These are phyloP conservation scores for Pestalotiopsis sp. DNA, from an alignment of 2,329 filamentous ascomycete species.

Conservation along the genomic window DNA sequence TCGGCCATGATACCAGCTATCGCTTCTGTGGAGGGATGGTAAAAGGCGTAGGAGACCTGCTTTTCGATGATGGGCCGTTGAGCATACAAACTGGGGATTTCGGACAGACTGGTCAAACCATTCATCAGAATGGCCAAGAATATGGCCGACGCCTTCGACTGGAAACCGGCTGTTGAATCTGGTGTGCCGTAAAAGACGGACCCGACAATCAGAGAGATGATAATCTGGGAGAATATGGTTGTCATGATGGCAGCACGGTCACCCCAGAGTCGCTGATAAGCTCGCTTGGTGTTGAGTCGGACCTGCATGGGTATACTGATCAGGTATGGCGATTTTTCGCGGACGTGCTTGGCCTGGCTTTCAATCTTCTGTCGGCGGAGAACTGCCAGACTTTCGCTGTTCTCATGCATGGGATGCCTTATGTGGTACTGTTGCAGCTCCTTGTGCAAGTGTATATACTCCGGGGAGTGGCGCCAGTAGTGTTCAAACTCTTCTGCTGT, in stretches of 20 bases:
- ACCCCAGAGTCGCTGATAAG: conserved; percentile 55
- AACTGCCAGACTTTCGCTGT: conserved; percentile 38
- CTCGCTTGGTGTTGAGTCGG: conserved; percentile 50
- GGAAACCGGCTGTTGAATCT: conserved; percentile 53
- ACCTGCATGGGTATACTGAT: conserved; percentile 59
- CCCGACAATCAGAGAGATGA: conserved; percentile 64
- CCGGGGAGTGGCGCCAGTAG: conserved; percentile 47
- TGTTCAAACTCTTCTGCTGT: conserved; percentile 70
- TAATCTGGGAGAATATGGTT: conserved; percentile 47
- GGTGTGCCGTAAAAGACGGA: conserved; percentile 60
- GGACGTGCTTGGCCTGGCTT: conserved; percentile 54
- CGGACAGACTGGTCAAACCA: conserved; percentile 58
- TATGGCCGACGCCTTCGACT: conserved; percentile 55
- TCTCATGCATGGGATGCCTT: conserved; percentile 44
- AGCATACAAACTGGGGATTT: conserved; percentile 49
- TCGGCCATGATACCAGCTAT: conserved; percentile 19
- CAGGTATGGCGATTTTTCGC: conserved; percentile 59
- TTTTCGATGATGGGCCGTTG: conserved; percentile 50
- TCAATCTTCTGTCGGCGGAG: conserved; percentile 51
- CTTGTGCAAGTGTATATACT: conserved; percentile 42
- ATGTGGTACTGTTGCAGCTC: conserved; percentile 55
- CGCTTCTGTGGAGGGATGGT: conserved; percentile 22
- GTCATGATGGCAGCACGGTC: conserved; percentile 51
- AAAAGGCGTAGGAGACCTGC: conserved; percentile 42
- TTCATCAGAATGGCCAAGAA: conserved; percentile 65